A percentile compares a stretch with the other conserved stretches of the same genome.
phyloP scores from a whole-genome alignment of 2,329 filamentous ascomycete species.

The Hymenoscyphus fructigenus region DNA sequence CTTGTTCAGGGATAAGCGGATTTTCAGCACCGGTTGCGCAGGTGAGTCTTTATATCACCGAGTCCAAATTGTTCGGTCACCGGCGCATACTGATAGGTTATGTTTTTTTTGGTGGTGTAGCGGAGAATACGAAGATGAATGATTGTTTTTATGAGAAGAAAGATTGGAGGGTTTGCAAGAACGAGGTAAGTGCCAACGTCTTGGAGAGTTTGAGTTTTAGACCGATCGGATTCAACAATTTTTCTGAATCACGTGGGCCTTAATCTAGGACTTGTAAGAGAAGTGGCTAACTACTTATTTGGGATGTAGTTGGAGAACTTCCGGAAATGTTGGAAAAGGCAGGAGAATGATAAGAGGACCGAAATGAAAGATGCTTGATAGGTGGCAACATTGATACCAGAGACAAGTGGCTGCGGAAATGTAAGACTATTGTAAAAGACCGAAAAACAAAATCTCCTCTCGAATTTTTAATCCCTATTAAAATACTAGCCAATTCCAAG shows the following conservation, averaged over 20 bases:
- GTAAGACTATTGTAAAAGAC: background rate
- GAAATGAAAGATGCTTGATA: conserved; percentile 66
- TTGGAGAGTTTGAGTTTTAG: background rate
- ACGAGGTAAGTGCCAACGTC: conserved; percentile 65
- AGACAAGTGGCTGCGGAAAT: background rate
- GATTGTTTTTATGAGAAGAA: conserved; percentile 96
- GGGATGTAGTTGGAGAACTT: conserved; percentile 78
- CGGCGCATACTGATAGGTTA: background rate
- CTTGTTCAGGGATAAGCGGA: conserved; percentile 82
- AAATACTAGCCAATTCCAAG: background rate
- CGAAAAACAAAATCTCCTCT: background rate
- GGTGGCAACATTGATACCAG: background rate
- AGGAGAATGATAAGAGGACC: conserved; percentile 84
- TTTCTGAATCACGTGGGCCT: conserved; percentile 28
- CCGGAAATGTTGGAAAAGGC: conserved; percentile 84
- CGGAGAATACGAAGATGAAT: conserved; percentile 85
- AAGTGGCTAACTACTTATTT: conserved; percentile 18
- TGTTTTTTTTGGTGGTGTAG: conserved; percentile 46
- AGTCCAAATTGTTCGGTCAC: conserved; percentile 12
- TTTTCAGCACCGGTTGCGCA: conserved; percentile 93
- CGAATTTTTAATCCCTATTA: no score
- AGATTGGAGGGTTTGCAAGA: conserved; percentile 87
- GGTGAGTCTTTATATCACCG: conserved; percentile 50
- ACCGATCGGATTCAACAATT: background rate
- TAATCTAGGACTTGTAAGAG: no score